These are phyloP conservation scores for Tulasnella sp. DNA, from an alignment of 768 basidiomycete species.

Conservation along the genomic window DNA sequence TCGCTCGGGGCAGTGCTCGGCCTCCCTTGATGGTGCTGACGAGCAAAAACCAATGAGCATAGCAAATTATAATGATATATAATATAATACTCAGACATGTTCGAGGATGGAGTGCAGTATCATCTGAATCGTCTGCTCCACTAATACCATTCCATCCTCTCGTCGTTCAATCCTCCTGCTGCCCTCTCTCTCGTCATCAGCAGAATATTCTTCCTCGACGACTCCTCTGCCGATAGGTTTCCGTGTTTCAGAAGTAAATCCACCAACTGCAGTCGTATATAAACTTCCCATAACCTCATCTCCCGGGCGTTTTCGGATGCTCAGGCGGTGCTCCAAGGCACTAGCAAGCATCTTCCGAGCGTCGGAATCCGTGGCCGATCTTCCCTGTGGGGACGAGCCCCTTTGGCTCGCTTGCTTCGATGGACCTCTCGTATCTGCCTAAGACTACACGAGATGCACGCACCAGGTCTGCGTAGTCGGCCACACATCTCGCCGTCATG, in stretches of 20 bases:
- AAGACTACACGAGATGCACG: constrained; percentile 60
- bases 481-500: constrained; percentile 55
- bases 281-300: constrained; percentile 66
- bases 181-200: constrained; percentile 23
- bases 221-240: background rate
- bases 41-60: background rate
- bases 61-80: background rate
- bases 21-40: background rate
- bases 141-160: background rate
- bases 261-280: constrained; percentile 33
- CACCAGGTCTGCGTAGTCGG: constrained; percentile 63
- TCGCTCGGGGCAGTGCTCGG: background rate
- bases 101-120: constrained; percentile 20
- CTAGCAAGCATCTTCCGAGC: constrained; percentile 69
- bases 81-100: background rate
- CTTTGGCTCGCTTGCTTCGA: constrained; percentile 31
- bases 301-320: constrained; percentile 62
- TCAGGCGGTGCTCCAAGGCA: constrained; percentile 68
- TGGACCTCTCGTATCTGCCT: constrained; percentile 19
- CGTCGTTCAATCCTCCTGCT: background rate
- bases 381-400: constrained; percentile 5
- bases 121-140: constrained; percentile 23
- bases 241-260: background rate
- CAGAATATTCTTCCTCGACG: constrained; percentile 1
- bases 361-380: constrained; percentile 71